Conservation (phyloP, 75 land plant genomes). For the Pinus tabuliformis region DNA sequence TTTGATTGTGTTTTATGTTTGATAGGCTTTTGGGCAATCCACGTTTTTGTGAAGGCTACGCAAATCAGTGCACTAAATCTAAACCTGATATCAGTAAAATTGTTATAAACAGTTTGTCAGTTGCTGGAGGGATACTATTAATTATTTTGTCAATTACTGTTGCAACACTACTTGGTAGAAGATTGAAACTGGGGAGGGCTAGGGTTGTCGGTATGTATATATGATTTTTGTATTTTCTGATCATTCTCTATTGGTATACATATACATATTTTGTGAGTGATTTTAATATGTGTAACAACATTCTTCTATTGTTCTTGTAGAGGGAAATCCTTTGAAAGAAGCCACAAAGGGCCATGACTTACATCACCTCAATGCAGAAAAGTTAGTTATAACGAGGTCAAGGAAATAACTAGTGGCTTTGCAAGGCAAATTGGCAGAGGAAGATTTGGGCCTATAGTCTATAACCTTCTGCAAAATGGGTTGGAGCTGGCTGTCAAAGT, state of each 20-base stretch:
- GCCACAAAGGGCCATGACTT: neutral
- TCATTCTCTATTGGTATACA: neutral
- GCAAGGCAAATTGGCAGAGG: conserved; percentile 32
- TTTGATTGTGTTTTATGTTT: neutral
- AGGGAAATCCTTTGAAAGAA: neutral
- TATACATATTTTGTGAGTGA: neutral
- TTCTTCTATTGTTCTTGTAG: neutral
- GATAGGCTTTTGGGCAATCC: neutral
- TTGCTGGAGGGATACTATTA: neutral
- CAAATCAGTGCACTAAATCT: neutral
- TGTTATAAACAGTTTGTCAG: neutral
- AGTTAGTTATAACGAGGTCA: conserved; percentile 14
- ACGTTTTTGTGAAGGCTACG: neutral
- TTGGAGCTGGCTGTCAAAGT: conserved; percentile 44
- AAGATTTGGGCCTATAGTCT: conserved; percentile 49
- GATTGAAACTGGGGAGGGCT: too few species aligned
- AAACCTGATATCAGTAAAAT: neutral
- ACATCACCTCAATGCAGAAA: conserved; percentile 4
- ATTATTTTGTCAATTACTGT: neutral
- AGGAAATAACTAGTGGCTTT: conserved; percentile 33
- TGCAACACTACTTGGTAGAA: neutral
- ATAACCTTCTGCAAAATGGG: conserved; percentile 26
- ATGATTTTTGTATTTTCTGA: neutral
- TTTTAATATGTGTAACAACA: neutral
- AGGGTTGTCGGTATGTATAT: neutral